Base-by-base conservation (phyloP, 1,284 basidiomycete species). In the Rhodotorula sp. region DNA sequence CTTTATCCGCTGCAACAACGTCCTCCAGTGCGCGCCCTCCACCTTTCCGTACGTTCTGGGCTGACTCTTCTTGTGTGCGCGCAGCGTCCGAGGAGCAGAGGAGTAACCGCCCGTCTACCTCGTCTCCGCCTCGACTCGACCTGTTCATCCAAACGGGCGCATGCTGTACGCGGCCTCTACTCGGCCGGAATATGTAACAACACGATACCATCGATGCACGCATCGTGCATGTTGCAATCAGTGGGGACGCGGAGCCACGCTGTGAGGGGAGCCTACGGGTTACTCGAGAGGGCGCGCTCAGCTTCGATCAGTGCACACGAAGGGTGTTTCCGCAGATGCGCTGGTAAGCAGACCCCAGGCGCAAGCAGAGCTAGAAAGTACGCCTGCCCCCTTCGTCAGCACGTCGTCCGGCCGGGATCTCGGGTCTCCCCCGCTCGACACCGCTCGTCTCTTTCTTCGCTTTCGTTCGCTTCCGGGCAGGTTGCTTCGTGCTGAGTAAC, bases 1-100 rank as follows among this genome's bases (percentile, higher is more conserved):
- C 64, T 97, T 99, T 84, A 97, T 99, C 81, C 88, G 96, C 90
- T 76, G 75, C 66, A 76, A 76, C 70, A 76, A 76, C 67, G 75
- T 76, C 60, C 50, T 76, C 46, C 75, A 76, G 75, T 76, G n/a
- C 56, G n/a, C n/a, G n/a, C n/a, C n/a, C 72, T 57, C 15, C 27
- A 34, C 13, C 25, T 12, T 29, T 27, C 15, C 2, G 22, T 39
- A 0, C n/a, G 1, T 13, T 0, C 10, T 13, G 2, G 5, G 32
- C 62, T 66, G 53, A 56, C 48, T 25, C 17, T 0, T 21, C 9
- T 34, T 41, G 17, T 9, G 17, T 25, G 15, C 34, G 5, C 22
- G 44, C 72, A 74, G 72, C 61, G 59, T 74, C 48, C 72, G 72
- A 17, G 72, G 46, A 39, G 69, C 72, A 8, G 72, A 69, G 10